phyloP scores from a whole-genome alignment of 768 basidiomycete genomes.

The Russula lepida region DNA sequence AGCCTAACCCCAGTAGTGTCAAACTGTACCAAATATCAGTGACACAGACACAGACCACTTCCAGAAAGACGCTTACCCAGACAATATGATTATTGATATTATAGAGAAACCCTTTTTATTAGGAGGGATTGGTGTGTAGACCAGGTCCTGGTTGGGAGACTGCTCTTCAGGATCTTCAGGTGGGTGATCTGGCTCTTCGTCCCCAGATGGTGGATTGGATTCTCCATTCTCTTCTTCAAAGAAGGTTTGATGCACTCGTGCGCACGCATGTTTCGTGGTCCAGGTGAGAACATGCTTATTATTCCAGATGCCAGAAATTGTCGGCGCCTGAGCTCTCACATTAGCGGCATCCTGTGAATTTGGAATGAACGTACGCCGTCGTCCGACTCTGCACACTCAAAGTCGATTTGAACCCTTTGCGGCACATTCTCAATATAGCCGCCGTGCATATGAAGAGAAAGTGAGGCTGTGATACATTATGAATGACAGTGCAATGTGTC shows the following conservation, averaged over 20 bases:
- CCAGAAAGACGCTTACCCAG: conserved; percentile 6
- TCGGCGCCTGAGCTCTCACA: conserved; percentile 5
- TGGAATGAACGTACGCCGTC: conserved; percentile 24
- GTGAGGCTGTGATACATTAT: conserved; percentile 18
- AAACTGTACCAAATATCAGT: background rate
- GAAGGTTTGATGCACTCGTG: conserved; percentile 5
- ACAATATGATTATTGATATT: conserved; percentile 4
- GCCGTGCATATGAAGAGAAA: conserved; percentile 25
- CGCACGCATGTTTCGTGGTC: conserved; percentile 26
- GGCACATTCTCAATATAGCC: conserved; percentile 26
- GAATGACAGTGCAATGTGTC: background rate
- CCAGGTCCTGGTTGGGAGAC: background rate
- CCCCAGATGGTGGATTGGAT: conserved; percentile 15
- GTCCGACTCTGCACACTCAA: conserved; percentile 25
- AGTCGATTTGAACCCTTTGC: conserved; percentile 25
- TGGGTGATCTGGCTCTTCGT: background rate
- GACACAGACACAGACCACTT: background rate
- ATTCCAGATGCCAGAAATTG: conserved; percentile 21
- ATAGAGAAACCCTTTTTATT: background rate
- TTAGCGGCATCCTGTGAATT: background rate
- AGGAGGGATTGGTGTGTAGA: background rate
- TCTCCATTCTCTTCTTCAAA: conserved; percentile 10
- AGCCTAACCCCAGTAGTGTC: conserved; percentile 4
- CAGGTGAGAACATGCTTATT: conserved; percentile 27
- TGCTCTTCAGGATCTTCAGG: background rate